phyloP scores from a whole-genome alignment of 768 basidiomycete species.

The Phanerochaete carnosa region DNA sequence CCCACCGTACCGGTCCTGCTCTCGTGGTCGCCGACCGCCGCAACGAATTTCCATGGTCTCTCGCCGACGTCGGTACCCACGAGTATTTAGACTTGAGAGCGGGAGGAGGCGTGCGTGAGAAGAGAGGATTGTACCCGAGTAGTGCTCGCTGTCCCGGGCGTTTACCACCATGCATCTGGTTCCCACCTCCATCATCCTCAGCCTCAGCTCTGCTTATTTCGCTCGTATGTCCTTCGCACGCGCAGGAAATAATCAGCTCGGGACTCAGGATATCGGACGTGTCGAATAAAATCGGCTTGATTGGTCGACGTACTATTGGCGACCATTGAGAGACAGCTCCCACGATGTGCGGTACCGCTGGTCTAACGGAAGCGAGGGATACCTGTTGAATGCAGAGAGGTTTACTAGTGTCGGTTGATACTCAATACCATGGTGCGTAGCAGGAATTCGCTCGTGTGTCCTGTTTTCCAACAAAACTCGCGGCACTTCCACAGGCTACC shows the following conservation, averaged over 20 bases:
- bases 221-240: background rate
- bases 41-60: background rate
- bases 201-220: background rate
- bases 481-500: too few species aligned
- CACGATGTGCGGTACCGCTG: background rate
- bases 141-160: background rate
- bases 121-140: background rate
- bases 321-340: background rate
- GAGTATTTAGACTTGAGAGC: constrained; percentile 7
- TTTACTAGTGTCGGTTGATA: too few species aligned
- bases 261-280: background rate
- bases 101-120: constrained; percentile 1
- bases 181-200: background rate
- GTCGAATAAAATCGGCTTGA: background rate
- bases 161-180: background rate
- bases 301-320: background rate
- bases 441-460: background rate
- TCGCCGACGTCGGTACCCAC: constrained; percentile 7
- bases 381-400: too few species aligned
- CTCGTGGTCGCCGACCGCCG: constrained; percentile 13
- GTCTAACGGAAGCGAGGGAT: background rate
- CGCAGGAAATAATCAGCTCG: background rate
- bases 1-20: constrained; percentile 21
- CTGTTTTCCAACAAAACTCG: too few species aligned
- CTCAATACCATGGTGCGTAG: background rate